Evolutionary conservation across 2,329 filamentous ascomycete genomes (phyloP).

Genomic region (Trichoderma sp.): DNA sequence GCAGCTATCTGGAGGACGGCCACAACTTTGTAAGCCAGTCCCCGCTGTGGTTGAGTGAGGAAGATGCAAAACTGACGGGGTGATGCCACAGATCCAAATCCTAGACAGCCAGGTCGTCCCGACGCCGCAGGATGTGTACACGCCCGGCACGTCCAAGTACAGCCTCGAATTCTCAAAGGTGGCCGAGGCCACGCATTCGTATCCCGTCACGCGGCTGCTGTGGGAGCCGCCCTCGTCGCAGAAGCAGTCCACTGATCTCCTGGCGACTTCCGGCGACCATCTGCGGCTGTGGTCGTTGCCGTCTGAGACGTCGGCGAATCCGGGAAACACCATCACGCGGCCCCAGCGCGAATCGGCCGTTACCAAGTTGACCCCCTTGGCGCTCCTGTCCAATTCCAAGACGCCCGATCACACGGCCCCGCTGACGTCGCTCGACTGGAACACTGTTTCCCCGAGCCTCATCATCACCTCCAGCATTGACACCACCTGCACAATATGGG

Average conservation of each 20-base stretch:
- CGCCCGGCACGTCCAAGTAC: slow-evolving; percentile 70
- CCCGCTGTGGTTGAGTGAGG: neutral
- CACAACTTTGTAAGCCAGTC: slow-evolving; percentile 82
- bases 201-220: slow-evolving; percentile 89
- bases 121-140: slow-evolving; percentile 68
- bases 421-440: slow-evolving; percentile 96
- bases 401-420: slow-evolving; percentile 97
- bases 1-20: slow-evolving; percentile 95
- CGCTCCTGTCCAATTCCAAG: slow-evolving; percentile 94
- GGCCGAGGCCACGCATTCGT: slow-evolving; percentile 95
- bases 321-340: slow-evolving; percentile 69
- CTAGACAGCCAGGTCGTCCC: slow-evolving; percentile 80
- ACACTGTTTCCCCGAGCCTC: slow-evolving; percentile 91
- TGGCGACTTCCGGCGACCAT: slow-evolving; percentile 94
- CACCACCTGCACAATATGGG: slow-evolving; percentile 99
- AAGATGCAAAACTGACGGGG: slow-evolving; percentile 4
- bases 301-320: slow-evolving; percentile 58
- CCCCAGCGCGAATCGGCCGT: slow-evolving; percentile 59
- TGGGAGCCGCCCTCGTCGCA: slow-evolving; percentile 96
- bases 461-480: slow-evolving; percentile 99
- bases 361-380: slow-evolving; percentile 86
- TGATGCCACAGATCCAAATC: slow-evolving; percentile 78
- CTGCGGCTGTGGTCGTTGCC: slow-evolving; percentile 92
- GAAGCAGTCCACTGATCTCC: slow-evolving; percentile 91
- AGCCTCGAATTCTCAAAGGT: slow-evolving; percentile 89